These are phyloP conservation scores for Talaromyces funiculosus DNA, from an alignment of 2,329 filamentous ascomycete genomes.

Conservation along the genomic window DNA sequence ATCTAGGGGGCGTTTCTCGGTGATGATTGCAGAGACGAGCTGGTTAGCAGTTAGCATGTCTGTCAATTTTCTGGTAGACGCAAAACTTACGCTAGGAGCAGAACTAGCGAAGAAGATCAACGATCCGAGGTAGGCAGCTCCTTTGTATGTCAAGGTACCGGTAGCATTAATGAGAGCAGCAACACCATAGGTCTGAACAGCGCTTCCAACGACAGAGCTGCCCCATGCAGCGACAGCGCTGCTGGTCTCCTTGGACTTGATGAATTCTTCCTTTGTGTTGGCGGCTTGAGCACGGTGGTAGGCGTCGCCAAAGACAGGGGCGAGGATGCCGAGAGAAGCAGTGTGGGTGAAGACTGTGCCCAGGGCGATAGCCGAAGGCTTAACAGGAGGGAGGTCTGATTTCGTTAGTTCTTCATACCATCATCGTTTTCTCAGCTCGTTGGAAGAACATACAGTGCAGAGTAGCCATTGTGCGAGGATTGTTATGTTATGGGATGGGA, in stretches of 20 bases:
- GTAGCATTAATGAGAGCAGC: slow-evolving; percentile 91
- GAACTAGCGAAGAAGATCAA: slow-evolving; percentile 89
- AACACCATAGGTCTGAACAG: slow-evolving; percentile 82
- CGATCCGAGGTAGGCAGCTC: slow-evolving; percentile 84
- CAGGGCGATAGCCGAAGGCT: slow-evolving; percentile 95
- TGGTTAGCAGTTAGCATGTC: slow-evolving; percentile 37
- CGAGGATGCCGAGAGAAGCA: slow-evolving; percentile 78
- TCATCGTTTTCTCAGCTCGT: neutral
- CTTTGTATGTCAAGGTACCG: slow-evolving; percentile 93
- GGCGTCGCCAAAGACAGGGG: slow-evolving; percentile 86
- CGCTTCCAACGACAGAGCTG: slow-evolving; percentile 81
- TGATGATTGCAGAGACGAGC: slow-evolving; percentile 81
- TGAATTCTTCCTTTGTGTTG: slow-evolving; percentile 94
- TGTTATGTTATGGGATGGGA: neutral
- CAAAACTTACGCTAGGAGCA: slow-evolving; percentile 68
- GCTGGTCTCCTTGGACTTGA: slow-evolving; percentile 85
- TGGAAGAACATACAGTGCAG: slow-evolving; percentile 12
- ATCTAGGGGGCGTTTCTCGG: slow-evolving; percentile 87
- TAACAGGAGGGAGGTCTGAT: slow-evolving; percentile 73
- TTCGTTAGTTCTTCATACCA: neutral
- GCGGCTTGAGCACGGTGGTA: slow-evolving; percentile 87
- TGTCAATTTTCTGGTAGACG: neutral
- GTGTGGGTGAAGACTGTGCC: slow-evolving; percentile 95
- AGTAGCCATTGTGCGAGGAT: slow-evolving; percentile 9
- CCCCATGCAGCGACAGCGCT: slow-evolving; percentile 85